Conservation (phyloP, 176 grass and related monocot genomes). For the Musa acuminata region DNA sequence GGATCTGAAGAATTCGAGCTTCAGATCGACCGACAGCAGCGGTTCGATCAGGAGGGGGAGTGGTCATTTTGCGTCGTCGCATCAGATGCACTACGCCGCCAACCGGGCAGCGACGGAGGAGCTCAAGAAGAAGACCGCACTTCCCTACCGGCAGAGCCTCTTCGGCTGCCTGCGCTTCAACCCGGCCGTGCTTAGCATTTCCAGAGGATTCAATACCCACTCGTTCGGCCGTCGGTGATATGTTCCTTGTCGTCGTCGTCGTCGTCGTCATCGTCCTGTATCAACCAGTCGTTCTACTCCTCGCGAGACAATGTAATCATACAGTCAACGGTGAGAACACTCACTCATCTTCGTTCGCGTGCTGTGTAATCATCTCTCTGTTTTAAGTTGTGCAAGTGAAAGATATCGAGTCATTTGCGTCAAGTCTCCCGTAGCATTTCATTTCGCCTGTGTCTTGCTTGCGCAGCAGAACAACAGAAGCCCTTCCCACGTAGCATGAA, state of each 20-base stretch:
- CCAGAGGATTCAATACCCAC: slow-evolving; percentile 6
- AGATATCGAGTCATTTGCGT: background rate
- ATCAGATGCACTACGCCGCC: slow-evolving; percentile 12
- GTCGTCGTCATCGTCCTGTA: background rate
- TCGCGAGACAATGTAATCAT: background rate
- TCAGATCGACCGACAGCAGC: slow-evolving; percentile 1
- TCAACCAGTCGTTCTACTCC: background rate
- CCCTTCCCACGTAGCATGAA: too few species aligned
- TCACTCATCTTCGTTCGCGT: background rate
- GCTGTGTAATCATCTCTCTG: background rate
- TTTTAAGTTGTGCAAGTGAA: background rate
- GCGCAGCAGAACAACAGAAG: too few species aligned
- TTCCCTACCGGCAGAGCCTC: slow-evolving; percentile 23
- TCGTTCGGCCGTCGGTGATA: background rate
- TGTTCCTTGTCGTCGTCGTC: background rate
- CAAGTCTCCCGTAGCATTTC: too few species aligned
- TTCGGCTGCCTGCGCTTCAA: slow-evolving; percentile 23
- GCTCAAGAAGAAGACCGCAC: slow-evolving; percentile 6
- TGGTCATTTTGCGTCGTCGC: background rate
- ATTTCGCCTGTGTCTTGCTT: too few species aligned
- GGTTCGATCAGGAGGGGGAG: slow-evolving; percentile 1
- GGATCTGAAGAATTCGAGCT: slow-evolving; percentile 17
- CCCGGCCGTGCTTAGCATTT: slow-evolving; percentile 11
- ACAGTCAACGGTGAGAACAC: background rate
- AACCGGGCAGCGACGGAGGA: slow-evolving; percentile 7